These are phyloP conservation scores for Globisporangium cylindrosporum DNA, from an alignment of 352 stramenopile species.

Conservation along the genomic window DNA sequence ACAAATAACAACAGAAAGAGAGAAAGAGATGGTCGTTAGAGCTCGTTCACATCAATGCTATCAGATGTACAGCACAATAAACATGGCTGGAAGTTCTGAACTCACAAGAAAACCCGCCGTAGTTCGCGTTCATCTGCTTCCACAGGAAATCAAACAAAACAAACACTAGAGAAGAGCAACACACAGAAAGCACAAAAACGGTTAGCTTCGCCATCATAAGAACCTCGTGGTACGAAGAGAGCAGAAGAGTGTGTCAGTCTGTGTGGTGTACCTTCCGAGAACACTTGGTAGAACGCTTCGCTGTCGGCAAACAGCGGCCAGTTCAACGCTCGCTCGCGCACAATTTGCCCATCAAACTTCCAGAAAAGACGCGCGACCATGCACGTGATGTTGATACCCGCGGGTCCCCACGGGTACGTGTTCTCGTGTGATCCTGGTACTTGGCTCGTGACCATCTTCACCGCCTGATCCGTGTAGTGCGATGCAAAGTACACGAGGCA, in stretches of 20 bases:
- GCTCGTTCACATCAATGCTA: background rate
- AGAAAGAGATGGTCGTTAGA: background rate
- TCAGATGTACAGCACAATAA: background rate
- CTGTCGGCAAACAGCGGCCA: slow-evolving; percentile 72
- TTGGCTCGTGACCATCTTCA: slow-evolving; percentile 74
- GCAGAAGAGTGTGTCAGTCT: background rate
- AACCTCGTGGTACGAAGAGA: background rate
- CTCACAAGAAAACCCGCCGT: slow-evolving; percentile 77
- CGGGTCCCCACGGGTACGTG: slow-evolving; percentile 82
- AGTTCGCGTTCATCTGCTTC: slow-evolving; percentile 85
- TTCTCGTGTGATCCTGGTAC: slow-evolving; percentile 76
- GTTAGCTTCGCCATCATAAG: slow-evolving; percentile 7
- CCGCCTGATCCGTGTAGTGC: slow-evolving; percentile 61
- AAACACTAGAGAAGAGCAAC: slow-evolving; percentile 45
- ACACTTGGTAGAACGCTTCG: slow-evolving; percentile 74
- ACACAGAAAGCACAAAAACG: slow-evolving; percentile 3
- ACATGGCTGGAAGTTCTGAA: background rate
- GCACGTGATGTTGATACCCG: slow-evolving; percentile 85
- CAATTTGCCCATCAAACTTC: slow-evolving; percentile 72
- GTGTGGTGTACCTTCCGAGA: slow-evolving; percentile 44
- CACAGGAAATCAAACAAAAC: slow-evolving; percentile 82
- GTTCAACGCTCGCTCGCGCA: slow-evolving; percentile 56
- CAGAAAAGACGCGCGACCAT: slow-evolving; percentile 80
- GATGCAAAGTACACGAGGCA: slow-evolving; percentile 81
- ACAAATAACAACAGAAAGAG: background rate